A percentile compares a stretch with the other conserved stretches of the same genome.
Conservation (phyloP, 257 asterid genomes). For the Coffea canephora region DNA sequence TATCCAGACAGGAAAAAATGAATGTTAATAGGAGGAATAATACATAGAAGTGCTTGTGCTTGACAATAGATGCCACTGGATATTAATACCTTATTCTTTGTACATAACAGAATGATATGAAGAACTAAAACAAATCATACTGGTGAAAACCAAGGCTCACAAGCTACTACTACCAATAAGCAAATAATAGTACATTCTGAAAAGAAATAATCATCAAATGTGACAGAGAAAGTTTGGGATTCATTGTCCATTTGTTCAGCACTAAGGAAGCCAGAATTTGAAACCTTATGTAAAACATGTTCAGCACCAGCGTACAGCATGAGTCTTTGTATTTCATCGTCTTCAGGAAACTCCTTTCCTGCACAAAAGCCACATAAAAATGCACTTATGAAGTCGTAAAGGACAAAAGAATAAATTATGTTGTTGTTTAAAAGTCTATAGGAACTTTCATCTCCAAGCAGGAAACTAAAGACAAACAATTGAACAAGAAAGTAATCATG, state of each 20-base stretch:
- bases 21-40: background rate
- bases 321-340: constrained; percentile 40
- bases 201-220: background rate
- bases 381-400: background rate
- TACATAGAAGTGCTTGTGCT: background rate
- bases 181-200: background rate
- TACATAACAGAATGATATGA: background rate
- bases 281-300: constrained; percentile 73
- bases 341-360: constrained; percentile 77
- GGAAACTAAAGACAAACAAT: background rate
- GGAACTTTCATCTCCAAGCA: background rate
- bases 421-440: background rate
- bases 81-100: background rate
- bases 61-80: background rate
- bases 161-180: background rate
- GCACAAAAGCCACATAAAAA: constrained; percentile 17
- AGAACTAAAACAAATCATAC: background rate
- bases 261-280: constrained; percentile 11
- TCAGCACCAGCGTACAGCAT: constrained; percentile 65
- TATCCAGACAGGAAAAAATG: background rate
- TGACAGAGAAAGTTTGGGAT: background rate
- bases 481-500: background rate
- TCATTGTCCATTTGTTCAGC: background rate
- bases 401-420: background rate
- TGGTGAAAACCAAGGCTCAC: background rate